A percentile compares a stretch with the other conserved stretches of the same genome.
Evolutionary conservation across 345 rosid genomes (phyloP).

Genomic region (Sisymbrium irio): DNA sequence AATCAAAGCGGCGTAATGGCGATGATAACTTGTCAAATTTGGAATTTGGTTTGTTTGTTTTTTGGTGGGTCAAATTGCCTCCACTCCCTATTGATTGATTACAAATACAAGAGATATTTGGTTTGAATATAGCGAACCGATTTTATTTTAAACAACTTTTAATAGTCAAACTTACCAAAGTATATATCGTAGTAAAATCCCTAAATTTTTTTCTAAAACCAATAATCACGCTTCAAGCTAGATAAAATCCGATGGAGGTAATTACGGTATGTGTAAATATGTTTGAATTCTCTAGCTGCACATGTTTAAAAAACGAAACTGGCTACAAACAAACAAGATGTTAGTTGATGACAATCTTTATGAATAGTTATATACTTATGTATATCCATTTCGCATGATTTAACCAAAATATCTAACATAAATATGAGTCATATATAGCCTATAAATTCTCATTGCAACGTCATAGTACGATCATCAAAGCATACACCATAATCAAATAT

Average conservation of each 20-base stretch:
- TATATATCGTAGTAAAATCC: background rate
- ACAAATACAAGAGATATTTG: background rate
- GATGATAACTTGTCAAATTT: slow-evolving; percentile 6
- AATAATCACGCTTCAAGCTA: background rate
- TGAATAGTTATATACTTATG: background rate
- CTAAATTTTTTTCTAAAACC: no score
- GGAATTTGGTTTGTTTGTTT: background rate
- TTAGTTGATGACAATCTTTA: background rate
- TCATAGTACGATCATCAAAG: background rate
- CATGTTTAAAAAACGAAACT: background rate
- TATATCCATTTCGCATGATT: background rate
- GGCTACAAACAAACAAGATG: background rate
- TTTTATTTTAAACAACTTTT: background rate
- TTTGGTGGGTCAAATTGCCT: background rate
- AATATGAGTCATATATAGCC: background rate
- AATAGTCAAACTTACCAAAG: background rate
- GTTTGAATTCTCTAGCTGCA: background rate
- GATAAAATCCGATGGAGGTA: background rate
- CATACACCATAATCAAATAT: background rate
- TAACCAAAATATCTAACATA: background rate
- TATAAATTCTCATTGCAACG: background rate
- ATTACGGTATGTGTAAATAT: background rate
- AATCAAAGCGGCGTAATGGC: slow-evolving; percentile 19
- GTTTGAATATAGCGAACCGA: background rate
- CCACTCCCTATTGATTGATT: background rate